phyloP scores from a whole-genome alignment of 352 stramenopile genomes.

The Thraustochytrium aureum region DNA sequence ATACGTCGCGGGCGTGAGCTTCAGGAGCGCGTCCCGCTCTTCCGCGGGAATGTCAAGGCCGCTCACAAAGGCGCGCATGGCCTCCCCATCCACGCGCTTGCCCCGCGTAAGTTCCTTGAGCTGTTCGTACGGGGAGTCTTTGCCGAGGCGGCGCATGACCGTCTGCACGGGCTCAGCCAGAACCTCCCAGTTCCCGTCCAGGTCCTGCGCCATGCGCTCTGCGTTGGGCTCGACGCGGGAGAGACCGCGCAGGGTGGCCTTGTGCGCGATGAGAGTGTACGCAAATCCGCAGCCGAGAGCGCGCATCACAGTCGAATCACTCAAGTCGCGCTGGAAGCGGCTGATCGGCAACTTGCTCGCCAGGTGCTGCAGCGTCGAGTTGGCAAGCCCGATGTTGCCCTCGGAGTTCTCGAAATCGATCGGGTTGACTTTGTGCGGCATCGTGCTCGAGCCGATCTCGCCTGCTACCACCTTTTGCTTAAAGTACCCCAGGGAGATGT shows the following conservation, averaged over 20 bases:
- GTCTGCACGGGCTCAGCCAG: slow-evolving; percentile 62
- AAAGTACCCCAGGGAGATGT: slow-evolving; percentile 61
- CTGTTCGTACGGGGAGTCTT: slow-evolving; percentile 59
- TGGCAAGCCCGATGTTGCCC: slow-evolving; percentile 61
- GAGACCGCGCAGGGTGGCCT: slow-evolving; percentile 53
- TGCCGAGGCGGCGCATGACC: slow-evolving; percentile 58
- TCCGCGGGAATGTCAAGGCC: slow-evolving; percentile 57
- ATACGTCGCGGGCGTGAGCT: slow-evolving; percentile 56
- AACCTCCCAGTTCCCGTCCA: slow-evolving; percentile 63
- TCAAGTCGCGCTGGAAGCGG: slow-evolving; percentile 61
- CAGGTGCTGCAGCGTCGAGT: slow-evolving; percentile 59
- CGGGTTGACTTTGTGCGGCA: slow-evolving; percentile 64
- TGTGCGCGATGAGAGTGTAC: slow-evolving; percentile 61
- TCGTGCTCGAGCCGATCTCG: slow-evolving; percentile 61
- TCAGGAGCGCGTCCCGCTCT: slow-evolving; percentile 55
- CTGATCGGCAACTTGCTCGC: slow-evolving; percentile 59
- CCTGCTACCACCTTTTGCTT: slow-evolving; percentile 57
- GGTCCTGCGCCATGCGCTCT: slow-evolving; percentile 55
- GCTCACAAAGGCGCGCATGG: slow-evolving; percentile 57
- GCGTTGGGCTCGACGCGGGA: slow-evolving; percentile 56
- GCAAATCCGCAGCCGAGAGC: slow-evolving; percentile 58
- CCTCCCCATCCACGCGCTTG: slow-evolving; percentile 55
- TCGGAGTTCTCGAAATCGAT: slow-evolving; percentile 63
- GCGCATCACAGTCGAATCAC: slow-evolving; percentile 60
- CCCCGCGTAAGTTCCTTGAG: slow-evolving; percentile 61